These are phyloP conservation scores for Trichosporon sp. DNA, from an alignment of 1,284 basidiomycete species.

Conservation along the genomic window DNA sequence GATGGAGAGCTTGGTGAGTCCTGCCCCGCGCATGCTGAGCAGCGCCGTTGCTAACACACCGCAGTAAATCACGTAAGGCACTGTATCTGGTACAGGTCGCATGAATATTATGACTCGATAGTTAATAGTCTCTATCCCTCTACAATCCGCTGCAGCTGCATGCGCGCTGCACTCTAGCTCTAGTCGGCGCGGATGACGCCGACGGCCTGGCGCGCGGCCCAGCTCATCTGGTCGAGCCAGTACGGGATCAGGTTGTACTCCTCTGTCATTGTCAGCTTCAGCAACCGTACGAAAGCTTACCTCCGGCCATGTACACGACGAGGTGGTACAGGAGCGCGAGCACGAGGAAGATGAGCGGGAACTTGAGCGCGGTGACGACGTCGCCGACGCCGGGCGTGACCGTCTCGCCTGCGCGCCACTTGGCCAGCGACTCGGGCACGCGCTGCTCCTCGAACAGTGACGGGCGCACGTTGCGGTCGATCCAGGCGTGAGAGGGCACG, in stretches of 20 bases:
- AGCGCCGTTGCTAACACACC: not conserved
- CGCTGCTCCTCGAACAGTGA: constrained; percentile 29
- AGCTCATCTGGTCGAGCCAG: constrained; percentile 24
- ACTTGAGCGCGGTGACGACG: constrained; percentile 27
- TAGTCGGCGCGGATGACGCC: not conserved
- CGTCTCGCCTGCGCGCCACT: constrained; percentile 38
- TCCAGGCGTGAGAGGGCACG: constrained; percentile 39
- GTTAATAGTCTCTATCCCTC: not conserved
- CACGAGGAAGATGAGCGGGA: constrained; percentile 32
- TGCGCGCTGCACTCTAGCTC: not conserved
- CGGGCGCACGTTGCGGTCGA: constrained; percentile 37
- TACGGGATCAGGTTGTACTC: constrained; percentile 39
- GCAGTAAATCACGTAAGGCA: constrained; percentile 5
- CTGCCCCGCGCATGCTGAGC: not conserved
- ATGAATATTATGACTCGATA: constrained; percentile 6
- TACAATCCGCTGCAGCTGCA: not conserved
- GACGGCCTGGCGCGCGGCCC: not conserved
- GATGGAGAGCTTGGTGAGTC: constrained; percentile 67
- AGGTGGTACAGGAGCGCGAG: constrained; percentile 38
- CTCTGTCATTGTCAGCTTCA: constrained; percentile 20
- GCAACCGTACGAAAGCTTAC: constrained; percentile 23
- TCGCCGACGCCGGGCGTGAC: constrained; percentile 29
- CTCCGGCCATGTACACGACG: constrained; percentile 27
- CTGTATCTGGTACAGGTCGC: constrained; percentile 5
- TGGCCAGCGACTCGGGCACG: constrained; percentile 34